Evolutionary conservation across 1,284 basidiomycete genomes (phyloP), one percentile per base, ranked within the genome.

Genomic region (Cystobasidiaceae sp.): DNA sequence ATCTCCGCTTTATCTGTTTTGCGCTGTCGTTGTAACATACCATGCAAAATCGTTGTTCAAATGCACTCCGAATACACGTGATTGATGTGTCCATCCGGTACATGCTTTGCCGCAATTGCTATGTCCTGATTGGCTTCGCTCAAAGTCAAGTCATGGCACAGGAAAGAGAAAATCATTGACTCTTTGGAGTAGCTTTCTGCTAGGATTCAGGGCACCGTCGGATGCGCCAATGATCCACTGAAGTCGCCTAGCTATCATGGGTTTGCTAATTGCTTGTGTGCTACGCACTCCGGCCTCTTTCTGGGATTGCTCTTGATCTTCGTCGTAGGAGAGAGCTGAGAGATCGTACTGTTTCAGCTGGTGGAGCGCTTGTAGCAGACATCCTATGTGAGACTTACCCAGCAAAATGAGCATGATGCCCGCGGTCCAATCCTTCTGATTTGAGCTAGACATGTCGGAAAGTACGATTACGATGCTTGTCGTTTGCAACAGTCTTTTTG

Each of bases 191-290:
- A 69, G 62, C 9, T 66, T 61, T 19, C 70, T 67, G 2, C 68
- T 70, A 1, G 73, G 73, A 45, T 72, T 72, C 46, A 72, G 48
- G 21, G 27, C 46, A 5, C 67, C 58, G 4, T 68, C 63, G 39
- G 69, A 67, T 6, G 43, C 58, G 27, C 66, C 68, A 44, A 74
- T 60, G 41, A 74, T 64, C 71, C 70, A 72, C 54, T 73, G 67
- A 1, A 73, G 55, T 9, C 71, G 62, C 1, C 50, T 39, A 0
- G 69, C 55, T 27, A 74, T 68, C 11, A 57, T 45, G 2, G 57
- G 54, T 65, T 74, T 74, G 25, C 59, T 28, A 64, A n/a, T 34
- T 39, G 19, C 15, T 45, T 41, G 7, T 11, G 17, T 30, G 19
- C 15, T 6, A 21, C 37, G n/a, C 9, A 37, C 27, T 23, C 23